Conservation (phyloP, 768 basidiomycete species). For the Rubroboletus satanas region DNA sequence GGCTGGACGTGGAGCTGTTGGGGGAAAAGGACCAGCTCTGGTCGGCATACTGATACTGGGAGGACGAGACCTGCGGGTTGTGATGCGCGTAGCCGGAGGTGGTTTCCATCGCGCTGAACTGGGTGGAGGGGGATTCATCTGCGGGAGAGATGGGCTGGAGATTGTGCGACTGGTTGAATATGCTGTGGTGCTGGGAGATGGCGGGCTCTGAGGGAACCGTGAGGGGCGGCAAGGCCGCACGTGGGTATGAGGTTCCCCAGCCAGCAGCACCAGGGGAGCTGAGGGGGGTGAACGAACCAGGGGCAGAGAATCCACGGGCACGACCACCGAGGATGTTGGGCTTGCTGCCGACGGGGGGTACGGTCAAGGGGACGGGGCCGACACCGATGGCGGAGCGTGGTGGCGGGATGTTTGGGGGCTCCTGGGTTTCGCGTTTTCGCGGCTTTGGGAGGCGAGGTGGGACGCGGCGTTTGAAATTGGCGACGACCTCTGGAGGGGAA, state of each 20-base stretch:
- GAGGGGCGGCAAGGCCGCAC: constrained; percentile 71
- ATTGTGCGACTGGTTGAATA: constrained; percentile 56
- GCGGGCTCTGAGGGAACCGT: constrained; percentile 76
- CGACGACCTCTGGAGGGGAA: constrained; percentile 85
- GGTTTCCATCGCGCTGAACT: constrained; percentile 40
- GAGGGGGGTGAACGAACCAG: constrained; percentile 74
- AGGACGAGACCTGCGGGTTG: constrained; percentile 39
- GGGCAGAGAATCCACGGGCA: constrained; percentile 78
- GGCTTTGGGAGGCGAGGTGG: constrained; percentile 89
- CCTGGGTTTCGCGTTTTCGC: constrained; percentile 70
- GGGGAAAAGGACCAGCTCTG: constrained; percentile 51
- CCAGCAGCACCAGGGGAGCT: constrained; percentile 52
- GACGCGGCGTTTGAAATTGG: constrained; percentile 93
- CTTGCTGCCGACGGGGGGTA: constrained; percentile 37
- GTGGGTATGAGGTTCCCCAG: constrained; percentile 59
- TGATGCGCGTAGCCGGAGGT: constrained; percentile 30
- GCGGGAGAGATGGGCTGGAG: constrained; percentile 66
- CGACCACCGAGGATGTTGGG: constrained; percentile 49
- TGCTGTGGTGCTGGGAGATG: constrained; percentile 49
- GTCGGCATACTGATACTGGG: constrained; percentile 63
- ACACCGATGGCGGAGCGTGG: constrained; percentile 74
- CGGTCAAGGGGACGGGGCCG: constrained; percentile 62
- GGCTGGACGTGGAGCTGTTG: constrained; percentile 54
- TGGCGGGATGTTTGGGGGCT: constrained; percentile 66
- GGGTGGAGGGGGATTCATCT: constrained; percentile 60